Evolutionary conservation across 768 basidiomycete species (phyloP), one percentile per base, ranked within the genome.

Genomic region (Russula dissimulans): DNA sequence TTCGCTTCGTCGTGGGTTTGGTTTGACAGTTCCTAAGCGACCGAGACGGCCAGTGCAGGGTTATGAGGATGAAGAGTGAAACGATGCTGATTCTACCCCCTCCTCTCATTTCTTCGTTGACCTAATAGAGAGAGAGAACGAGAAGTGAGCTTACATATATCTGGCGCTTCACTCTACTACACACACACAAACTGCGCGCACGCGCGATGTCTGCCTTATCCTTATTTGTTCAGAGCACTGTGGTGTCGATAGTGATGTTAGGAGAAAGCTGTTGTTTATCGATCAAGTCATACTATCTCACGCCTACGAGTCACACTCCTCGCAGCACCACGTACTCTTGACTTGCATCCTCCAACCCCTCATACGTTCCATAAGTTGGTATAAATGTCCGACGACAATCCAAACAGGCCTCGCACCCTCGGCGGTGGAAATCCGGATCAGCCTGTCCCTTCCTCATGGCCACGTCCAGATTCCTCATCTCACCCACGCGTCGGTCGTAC

Each of bases 1-100:
- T 50, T n/a, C n/a, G n/a, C 14, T 41, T 11, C 39, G 9, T 2
- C 4, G 14, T 17, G 8, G 12, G 3, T 32, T 11, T 9, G 11
- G 3, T 7, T 39, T 32, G 53, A 41, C 61, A 90, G 87, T 89
- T 36, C 88, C 89, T 29, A 82, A 85, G 65, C 80, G 91, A 48
- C 75, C 85, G 54, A 79, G 91, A 68, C 77, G 81, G 71, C 75
- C 81, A 65, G 81, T 89, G 45, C 75, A 79, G 42, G 89, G 90
- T 34, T 92, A 90, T 67, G 90, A 90, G 34, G 91, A 90, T 54
- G 77, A 81, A 66, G 68, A 66, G 43, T 61, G 48, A 60, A 29
- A 17, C 3, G 29, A n/a, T 9, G 11, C 4, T 9, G 22, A 26
- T 17, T 34, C 22, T 49, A 9, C 32, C 31, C n/a, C 32, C 41